These are phyloP conservation scores for Geosmithia morbida DNA, from an alignment of 2,329 filamentous ascomycete genomes.

Conservation along the genomic window DNA sequence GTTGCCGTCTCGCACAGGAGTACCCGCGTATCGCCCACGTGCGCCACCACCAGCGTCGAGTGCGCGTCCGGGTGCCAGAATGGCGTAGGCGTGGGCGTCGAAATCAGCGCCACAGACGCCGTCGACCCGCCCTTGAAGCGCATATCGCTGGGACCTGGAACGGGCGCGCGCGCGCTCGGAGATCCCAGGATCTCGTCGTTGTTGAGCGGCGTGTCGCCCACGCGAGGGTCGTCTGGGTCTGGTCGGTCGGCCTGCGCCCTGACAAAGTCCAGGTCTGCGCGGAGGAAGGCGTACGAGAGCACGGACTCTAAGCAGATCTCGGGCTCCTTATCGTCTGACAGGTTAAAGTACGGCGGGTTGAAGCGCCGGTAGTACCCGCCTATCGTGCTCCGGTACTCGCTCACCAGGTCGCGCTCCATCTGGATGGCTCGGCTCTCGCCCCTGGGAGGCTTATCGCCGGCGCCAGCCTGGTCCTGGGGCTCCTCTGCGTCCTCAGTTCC, in stretches of 20 bases:
- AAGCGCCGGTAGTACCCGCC: slow-evolving; percentile 94
- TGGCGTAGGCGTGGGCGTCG: slow-evolving; percentile 77
- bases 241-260: slow-evolving; percentile 74
- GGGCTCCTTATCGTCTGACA: slow-evolving; percentile 17
- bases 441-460: slow-evolving; percentile 8
- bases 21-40: slow-evolving; percentile 87
- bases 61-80: slow-evolving; percentile 90
- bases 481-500: too few relatives aligned
- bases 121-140: slow-evolving; percentile 93
- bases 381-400: slow-evolving; percentile 68
- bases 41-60: slow-evolving; percentile 71
- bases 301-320: slow-evolving; percentile 58
- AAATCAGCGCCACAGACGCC: slow-evolving; percentile 77
- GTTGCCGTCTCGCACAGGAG: slow-evolving; percentile 78
- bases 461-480: neutral
- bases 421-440: slow-evolving; percentile 44
- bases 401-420: slow-evolving; percentile 57
- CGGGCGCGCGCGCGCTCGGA: slow-evolving; percentile 22
- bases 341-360: slow-evolving; percentile 59
- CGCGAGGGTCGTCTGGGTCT: slow-evolving; percentile 54
- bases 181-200: slow-evolving; percentile 67
- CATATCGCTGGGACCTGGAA: slow-evolving; percentile 41
- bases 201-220: slow-evolving; percentile 67
- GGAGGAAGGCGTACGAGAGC: slow-evolving; percentile 83
- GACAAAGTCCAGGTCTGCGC: slow-evolving; percentile 89